Evolutionary conservation across 2,329 filamentous ascomycete species (phyloP).

Genomic region (Westerdykella ornata): DNA sequence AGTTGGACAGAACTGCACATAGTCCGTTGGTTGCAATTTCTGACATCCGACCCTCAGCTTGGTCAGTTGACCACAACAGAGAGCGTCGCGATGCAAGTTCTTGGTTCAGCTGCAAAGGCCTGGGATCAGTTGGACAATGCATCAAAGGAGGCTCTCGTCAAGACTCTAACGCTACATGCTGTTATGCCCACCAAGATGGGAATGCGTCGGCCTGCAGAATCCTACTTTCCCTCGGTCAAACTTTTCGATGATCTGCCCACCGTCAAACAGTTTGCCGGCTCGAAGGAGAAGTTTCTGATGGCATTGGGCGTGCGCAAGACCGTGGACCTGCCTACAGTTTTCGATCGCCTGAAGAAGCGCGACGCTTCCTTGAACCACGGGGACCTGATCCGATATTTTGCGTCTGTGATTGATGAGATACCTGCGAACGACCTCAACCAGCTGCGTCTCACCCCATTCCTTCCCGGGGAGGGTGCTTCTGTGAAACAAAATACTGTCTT

Average conservation of each 20-base stretch:
- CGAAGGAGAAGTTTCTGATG: constrained; percentile 85
- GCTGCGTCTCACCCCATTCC: constrained; percentile 70
- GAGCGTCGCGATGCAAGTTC: constrained; percentile 67
- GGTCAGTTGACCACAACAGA: constrained; percentile 60
- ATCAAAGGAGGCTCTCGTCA: constrained; percentile 59
- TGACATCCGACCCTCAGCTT: constrained; percentile 56
- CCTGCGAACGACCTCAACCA: constrained; percentile 73
- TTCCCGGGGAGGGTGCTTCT: constrained; percentile 55
- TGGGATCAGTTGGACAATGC: constrained; percentile 72
- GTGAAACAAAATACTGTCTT: constrained; percentile 28
- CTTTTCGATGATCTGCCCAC: constrained; percentile 89
- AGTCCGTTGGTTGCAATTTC: constrained; percentile 75
- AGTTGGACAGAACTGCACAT: constrained; percentile 83
- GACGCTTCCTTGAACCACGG: constrained; percentile 66
- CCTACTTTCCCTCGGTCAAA: constrained; percentile 90
- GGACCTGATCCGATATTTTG: constrained; percentile 88
- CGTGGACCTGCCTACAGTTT: constrained; percentile 88
- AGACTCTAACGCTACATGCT: constrained; percentile 59
- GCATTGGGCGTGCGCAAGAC: constrained; percentile 90
- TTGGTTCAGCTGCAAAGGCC: constrained; percentile 76
- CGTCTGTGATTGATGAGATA: constrained; percentile 85
- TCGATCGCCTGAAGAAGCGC: constrained; percentile 69
- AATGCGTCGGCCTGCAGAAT: constrained; percentile 76
- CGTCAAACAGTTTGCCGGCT: constrained; percentile 61
- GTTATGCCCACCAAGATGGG: constrained; percentile 87